These are phyloP conservation scores for Boletus reticuloceps DNA, from an alignment of 768 basidiomycete genomes.

Conservation along the genomic window DNA sequence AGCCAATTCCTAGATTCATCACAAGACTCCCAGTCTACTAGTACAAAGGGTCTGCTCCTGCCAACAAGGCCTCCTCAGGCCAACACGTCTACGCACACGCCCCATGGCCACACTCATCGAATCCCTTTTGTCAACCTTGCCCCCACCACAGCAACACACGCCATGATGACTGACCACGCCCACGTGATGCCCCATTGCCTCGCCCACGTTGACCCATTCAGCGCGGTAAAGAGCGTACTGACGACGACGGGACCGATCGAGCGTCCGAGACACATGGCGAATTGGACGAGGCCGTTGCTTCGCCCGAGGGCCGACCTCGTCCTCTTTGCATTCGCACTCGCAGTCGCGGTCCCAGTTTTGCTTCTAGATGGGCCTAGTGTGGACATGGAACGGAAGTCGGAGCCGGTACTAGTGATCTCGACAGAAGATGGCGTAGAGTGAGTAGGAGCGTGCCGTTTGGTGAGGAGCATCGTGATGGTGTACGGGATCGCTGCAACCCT, in stretches of 20 bases:
- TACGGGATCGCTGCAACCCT: slow-evolving; percentile 14
- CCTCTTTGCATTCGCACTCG: too few relatives aligned
- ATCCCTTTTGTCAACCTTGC: slow-evolving; percentile 10
- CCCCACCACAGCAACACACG: not conserved
- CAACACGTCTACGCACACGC: too few relatives aligned
- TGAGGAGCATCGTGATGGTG: slow-evolving; percentile 58
- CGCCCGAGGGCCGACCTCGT: slow-evolving; percentile 14
- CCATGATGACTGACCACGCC: slow-evolving; percentile 12
- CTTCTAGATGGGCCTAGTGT: too few relatives aligned
- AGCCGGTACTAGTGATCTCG: too few relatives aligned
- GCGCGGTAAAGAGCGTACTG: slow-evolving; percentile 19
- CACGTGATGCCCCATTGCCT: slow-evolving; percentile 3
- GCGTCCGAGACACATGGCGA: slow-evolving; percentile 52
- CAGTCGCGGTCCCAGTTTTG: too few relatives aligned
- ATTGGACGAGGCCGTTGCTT: slow-evolving; percentile 61
- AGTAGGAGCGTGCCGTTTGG: slow-evolving; percentile 38
- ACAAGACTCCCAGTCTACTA: too few relatives aligned
- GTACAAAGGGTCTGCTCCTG: too few relatives aligned
- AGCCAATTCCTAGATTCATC: too few relatives aligned
- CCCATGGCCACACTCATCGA: not conserved
- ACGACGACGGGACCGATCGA: slow-evolving; percentile 45
- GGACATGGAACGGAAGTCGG: too few relatives aligned
- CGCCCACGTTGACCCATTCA: slow-evolving; percentile 11
- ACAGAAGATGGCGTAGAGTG: too few relatives aligned
- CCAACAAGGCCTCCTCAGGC: too few relatives aligned